phyloP scores from a whole-genome alignment of 1,139 yeast genomes.

The Yamadazyma dendronema region DNA sequence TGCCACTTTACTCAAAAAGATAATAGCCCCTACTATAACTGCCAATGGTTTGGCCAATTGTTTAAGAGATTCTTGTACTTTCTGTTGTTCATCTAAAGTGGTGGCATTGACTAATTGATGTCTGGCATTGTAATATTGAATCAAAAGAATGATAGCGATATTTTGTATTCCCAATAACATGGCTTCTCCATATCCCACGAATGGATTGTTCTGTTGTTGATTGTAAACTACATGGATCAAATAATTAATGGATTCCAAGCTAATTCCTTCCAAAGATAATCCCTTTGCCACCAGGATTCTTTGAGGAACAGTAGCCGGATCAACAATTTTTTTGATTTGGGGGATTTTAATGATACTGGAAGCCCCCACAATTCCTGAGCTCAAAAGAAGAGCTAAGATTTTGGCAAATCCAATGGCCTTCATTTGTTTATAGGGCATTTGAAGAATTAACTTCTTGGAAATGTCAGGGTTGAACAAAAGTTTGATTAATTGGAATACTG shows the following conservation, averaged over 20 bases:
- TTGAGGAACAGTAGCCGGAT: conserved; percentile 26
- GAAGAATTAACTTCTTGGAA: conserved; percentile 39
- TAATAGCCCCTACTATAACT: conserved; percentile 24
- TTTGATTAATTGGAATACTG: conserved; percentile 27
- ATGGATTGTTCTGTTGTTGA: conserved; percentile 33
- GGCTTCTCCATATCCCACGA: conserved; percentile 45
- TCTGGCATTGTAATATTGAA: conserved; percentile 32
- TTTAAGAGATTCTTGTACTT: conserved; percentile 16
- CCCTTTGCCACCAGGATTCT: conserved; percentile 38
- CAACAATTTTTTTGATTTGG: conserved; percentile 38
- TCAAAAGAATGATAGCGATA: conserved; percentile 34
- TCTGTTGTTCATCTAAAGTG: conserved; percentile 17
- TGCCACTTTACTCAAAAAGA: conserved; percentile 32
- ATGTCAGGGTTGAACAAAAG: conserved; percentile 41
- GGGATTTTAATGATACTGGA: conserved; percentile 45
- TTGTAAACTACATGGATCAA: conserved; percentile 44
- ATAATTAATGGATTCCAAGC: conserved; percentile 39
- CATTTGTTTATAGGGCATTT: conserved; percentile 37
- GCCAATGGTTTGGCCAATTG: conserved; percentile 28
- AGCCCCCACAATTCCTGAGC: conserved; percentile 38
- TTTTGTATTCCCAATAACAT: conserved; percentile 42
- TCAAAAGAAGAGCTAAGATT: conserved; percentile 33
- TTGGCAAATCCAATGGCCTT: conserved; percentile 38
- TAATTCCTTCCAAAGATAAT: conserved; percentile 35
- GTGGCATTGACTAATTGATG: conserved; percentile 15